Percentiles rank a stretch among this genome's conserved stretches.
Evolutionary conservation across 768 basidiomycete species (phyloP).

Genomic region (Hygrocybe punicea): DNA sequence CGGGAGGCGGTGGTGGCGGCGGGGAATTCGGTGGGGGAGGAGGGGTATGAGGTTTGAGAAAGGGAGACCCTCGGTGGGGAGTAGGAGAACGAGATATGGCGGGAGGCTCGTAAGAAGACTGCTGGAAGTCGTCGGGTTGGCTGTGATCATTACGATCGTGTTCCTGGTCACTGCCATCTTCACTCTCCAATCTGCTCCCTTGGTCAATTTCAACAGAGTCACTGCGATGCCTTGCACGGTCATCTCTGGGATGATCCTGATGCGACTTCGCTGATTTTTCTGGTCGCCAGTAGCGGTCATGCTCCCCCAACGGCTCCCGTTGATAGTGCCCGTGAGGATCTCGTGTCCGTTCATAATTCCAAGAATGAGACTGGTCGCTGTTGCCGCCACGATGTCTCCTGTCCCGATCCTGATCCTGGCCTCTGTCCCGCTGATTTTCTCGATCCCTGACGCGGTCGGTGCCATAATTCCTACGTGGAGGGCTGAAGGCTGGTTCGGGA

Average conservation of each 20-base stretch:
- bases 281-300: conserved; percentile 30
- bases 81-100: conserved; percentile 10
- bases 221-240: conserved; percentile 35
- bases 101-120: conserved; percentile 1
- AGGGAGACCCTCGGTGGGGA: conserved; percentile 17
- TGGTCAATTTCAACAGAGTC: conserved; percentile 18
- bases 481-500: conserved; percentile 37
- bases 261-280: conserved; percentile 9
- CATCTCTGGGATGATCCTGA: conserved; percentile 25
- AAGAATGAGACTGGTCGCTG: neutral
- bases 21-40: conserved; percentile 26
- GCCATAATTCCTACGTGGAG: conserved; percentile 35
- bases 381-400: neutral
- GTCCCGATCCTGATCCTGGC: conserved; percentile 11
- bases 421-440: conserved; percentile 30
- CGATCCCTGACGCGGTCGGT: conserved; percentile 36
- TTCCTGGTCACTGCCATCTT: conserved; percentile 12
- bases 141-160: conserved; percentile 21
- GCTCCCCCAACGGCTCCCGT: conserved; percentile 11
- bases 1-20: conserved; percentile 37
- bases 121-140: conserved; percentile 11
- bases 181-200: conserved; percentile 4
- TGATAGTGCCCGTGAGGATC: conserved; percentile 11
- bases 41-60: conserved; percentile 17
- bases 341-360: conserved; percentile 10